phyloP scores from a whole-genome alignment of 2,329 filamentous ascomycete genomes.

The Periconia sp. region DNA sequence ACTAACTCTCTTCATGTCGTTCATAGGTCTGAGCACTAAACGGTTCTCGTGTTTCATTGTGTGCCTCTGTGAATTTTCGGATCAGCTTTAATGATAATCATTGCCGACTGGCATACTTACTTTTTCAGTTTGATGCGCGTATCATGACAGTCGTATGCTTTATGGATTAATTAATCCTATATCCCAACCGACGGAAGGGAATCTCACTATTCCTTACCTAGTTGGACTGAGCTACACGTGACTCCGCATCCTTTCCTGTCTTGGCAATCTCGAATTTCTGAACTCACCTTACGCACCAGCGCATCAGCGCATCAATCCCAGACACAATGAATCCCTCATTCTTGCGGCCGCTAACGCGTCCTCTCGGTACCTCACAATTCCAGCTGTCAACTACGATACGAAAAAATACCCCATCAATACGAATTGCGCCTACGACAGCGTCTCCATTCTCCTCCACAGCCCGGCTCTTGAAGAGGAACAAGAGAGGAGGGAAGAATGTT shows the following conservation, averaged over 20 bases:
- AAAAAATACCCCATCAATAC: slow-evolving; percentile 18
- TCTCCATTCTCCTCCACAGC: slow-evolving; percentile 39
- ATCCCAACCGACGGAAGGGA: no score
- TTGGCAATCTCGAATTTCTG: slow-evolving; percentile 10
- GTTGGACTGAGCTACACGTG: no score
- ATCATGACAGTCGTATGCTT: no score
- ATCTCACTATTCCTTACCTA: no score
- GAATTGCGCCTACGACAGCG: slow-evolving; percentile 15
- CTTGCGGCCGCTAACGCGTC: slow-evolving; percentile 31
- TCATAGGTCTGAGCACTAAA: no score
- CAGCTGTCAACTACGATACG: slow-evolving; percentile 14
- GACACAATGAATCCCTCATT: slow-evolving; percentile 34
- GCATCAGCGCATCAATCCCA: slow-evolving; percentile 6
- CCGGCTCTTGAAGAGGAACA: slow-evolving; percentile 31
- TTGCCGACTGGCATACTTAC: no score
- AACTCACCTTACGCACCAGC: not conserved
- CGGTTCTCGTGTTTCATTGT: no score
- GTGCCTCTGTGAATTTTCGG: no score
- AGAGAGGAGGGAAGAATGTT: slow-evolving; percentile 22
- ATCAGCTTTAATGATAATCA: no score
- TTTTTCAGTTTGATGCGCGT: no score
- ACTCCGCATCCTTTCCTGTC: slow-evolving; percentile 1
- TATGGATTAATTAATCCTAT: no score
- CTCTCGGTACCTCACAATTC: slow-evolving; percentile 15
- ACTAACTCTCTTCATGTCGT: no score